phyloP scores from a whole-genome alignment of 148 eudicot species.

The Rhododendron kiyosumense region DNA sequence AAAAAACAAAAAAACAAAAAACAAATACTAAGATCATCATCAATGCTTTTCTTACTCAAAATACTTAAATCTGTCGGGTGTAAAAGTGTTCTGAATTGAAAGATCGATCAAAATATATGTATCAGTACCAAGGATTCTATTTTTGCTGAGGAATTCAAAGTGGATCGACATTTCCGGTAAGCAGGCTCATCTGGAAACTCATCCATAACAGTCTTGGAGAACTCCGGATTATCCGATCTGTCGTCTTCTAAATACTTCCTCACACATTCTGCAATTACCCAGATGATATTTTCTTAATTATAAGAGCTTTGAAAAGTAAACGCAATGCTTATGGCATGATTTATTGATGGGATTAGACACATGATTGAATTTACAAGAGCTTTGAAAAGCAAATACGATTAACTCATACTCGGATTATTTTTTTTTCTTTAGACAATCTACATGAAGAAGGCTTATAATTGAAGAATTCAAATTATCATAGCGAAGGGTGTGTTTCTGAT shows the following conservation, averaged over 20 bases:
- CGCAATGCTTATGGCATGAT: background rate
- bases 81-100: background rate
- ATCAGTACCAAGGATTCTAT: conserved; percentile 44
- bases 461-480: background rate
- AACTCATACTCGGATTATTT: too few species aligned
- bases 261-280: conserved; percentile 41
- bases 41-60: background rate
- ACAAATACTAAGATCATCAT: background rate
- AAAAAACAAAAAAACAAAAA: background rate
- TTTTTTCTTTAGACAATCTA: background rate
- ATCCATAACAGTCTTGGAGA: conserved; percentile 38
- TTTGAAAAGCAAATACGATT: too few species aligned
- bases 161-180: conserved; percentile 45
- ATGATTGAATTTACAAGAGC: background rate
- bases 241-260: conserved; percentile 51
- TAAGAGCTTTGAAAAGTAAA: background rate
- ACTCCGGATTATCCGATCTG: conserved; percentile 27
- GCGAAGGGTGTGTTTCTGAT: background rate
- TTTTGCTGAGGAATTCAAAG: conserved; percentile 43
- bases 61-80: background rate
- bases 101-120: background rate
- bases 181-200: conserved; percentile 66
- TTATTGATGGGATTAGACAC: background rate
- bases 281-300: background rate
- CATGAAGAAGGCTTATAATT: background rate